Conservation (phyloP, 148 eudicot genomes). For the Rhododendron ferrugineum region DNA sequence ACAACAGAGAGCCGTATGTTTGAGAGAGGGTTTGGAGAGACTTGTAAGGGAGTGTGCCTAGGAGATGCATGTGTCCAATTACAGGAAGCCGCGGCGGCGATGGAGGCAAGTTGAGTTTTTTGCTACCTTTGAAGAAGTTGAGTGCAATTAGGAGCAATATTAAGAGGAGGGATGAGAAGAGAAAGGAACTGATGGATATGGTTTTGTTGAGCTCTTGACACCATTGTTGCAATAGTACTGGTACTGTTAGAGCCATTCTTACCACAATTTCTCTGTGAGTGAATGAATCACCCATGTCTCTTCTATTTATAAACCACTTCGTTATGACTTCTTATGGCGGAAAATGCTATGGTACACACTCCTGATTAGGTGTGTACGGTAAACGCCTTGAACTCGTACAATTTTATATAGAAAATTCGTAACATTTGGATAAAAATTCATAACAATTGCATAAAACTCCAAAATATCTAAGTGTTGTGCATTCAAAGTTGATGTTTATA, state of each 20-base stretch:
- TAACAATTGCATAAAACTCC: no score
- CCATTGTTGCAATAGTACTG: background rate
- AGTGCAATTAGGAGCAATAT: background rate
- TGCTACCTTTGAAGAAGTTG: background rate
- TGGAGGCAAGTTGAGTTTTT: background rate
- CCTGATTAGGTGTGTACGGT: slow-evolving; percentile 19
- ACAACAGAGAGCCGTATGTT: background rate
- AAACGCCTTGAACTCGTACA: no score
- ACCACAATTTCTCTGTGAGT: background rate
- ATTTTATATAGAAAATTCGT: no score
- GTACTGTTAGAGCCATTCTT: background rate
- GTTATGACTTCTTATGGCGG: background rate
- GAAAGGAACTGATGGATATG: background rate
- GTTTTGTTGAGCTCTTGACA: background rate
- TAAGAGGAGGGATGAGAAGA: background rate
- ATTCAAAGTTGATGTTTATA: no score
- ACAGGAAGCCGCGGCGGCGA: slow-evolving; percentile 12
- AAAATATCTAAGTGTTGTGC: no score
- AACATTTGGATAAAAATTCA: no score
- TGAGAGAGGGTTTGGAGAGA: background rate
- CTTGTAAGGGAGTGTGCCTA: background rate
- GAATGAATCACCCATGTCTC: background rate
- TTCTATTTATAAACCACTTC: background rate
- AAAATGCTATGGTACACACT: no score
- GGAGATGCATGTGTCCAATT: background rate